A percentile compares a stretch with the other conserved stretches of the same genome.
Evolutionary conservation across 371 early-diverging fungal genomes (phyloP).

Genomic region (Nematocida ausubeli): DNA sequence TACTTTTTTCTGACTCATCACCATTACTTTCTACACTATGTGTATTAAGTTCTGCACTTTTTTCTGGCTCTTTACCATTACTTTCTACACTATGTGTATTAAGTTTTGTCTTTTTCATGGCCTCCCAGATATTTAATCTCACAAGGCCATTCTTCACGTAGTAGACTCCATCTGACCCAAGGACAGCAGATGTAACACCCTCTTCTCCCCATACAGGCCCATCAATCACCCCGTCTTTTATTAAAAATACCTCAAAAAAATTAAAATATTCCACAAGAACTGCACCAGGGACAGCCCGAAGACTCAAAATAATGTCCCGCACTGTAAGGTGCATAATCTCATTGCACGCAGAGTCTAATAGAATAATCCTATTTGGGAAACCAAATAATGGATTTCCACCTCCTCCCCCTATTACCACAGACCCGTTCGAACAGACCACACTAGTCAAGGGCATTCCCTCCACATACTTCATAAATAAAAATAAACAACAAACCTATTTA

Average conservation of each 20-base stretch:
- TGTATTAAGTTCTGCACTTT: background rate
- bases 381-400: slow-evolving; percentile 44
- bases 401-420: slow-evolving; percentile 38
- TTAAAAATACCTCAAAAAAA: slow-evolving; percentile 5
- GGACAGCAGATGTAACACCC: background rate
- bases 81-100: too few species aligned
- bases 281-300: background rate
- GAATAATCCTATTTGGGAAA: slow-evolving; percentile 20
- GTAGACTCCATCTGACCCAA: background rate
- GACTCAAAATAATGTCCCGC: background rate
- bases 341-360: background rate
- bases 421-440: background rate
- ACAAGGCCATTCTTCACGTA: background rate
- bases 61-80: background rate
- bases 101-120: background rate
- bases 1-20: background rate
- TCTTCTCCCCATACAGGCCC: slow-evolving; percentile 10
- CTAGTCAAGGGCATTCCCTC: background rate
- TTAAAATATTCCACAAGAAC: slow-evolving; percentile 9
- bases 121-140: background rate
- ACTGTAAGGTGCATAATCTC: background rate
- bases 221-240: slow-evolving; percentile 3
- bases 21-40: background rate
- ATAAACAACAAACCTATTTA: background rate
- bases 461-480: background rate